Evolutionary conservation across 257 asterid genomes (phyloP).

Genomic region (Schizonepeta tenuifolia): DNA sequence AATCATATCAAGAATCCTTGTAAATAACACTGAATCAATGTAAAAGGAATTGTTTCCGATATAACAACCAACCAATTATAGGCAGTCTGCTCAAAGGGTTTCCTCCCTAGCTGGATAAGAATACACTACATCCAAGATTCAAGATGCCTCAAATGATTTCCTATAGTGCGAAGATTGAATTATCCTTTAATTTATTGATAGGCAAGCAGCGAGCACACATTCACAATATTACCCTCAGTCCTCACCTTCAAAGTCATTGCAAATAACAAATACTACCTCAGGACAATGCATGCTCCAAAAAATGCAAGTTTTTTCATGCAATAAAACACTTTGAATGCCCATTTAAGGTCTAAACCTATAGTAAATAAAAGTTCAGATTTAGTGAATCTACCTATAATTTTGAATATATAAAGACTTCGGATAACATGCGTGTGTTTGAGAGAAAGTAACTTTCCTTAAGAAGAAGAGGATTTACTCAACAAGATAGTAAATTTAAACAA

Average conservation of each 20-base stretch:
- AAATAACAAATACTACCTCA: not conserved
- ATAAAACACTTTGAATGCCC: not conserved
- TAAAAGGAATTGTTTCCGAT: not conserved
- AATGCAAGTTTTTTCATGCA: not conserved
- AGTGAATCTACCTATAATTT: not conserved
- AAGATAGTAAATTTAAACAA: conserved; percentile 4
- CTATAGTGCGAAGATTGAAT: not conserved
- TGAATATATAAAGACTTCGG: not conserved
- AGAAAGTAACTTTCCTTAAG: not conserved
- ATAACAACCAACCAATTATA: not conserved
- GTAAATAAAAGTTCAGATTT: not conserved
- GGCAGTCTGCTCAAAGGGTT: conserved; percentile 4
- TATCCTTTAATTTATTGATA: not conserved
- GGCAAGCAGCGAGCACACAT: not conserved
- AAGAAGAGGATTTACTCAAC: not conserved
- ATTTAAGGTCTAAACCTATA: not conserved
- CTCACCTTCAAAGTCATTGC: not conserved
- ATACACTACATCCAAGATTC: not conserved
- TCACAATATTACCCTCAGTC: not conserved
- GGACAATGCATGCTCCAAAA: conserved; percentile 10
- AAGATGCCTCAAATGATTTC: not conserved
- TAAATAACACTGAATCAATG: not conserved
- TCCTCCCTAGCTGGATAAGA: conserved; percentile 12
- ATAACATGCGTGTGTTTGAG: not conserved
- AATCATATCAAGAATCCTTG: not conserved